Conservation (phyloP, 192 early-diverging fungal species). For the Entomortierella parvispora region DNA sequence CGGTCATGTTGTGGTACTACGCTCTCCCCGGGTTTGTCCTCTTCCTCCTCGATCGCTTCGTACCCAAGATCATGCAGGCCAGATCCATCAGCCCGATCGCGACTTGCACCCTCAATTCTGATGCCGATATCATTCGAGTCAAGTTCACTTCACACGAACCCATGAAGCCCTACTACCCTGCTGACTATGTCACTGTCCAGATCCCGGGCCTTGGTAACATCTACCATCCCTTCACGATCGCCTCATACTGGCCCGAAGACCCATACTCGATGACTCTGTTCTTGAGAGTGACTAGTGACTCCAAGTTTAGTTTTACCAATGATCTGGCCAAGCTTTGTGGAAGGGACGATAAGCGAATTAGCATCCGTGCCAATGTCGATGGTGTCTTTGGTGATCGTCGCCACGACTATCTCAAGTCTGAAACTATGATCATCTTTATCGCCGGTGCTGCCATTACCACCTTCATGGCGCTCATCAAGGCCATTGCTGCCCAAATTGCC, state of each 20-base stretch:
- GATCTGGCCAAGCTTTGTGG: constrained; percentile 30
- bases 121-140: constrained; percentile 44
- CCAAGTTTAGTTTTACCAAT: constrained; percentile 32
- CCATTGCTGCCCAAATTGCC: constrained; percentile 37
- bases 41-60: constrained; percentile 44
- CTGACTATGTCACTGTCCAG: constrained; percentile 41
- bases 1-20: constrained; percentile 50
- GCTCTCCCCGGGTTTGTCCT: constrained; percentile 44
- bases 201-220: constrained; percentile 37
- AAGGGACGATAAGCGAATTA: constrained; percentile 25
- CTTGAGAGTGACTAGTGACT: constrained; percentile 33
- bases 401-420: constrained; percentile 47
- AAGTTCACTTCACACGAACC: constrained; percentile 38
- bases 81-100: constrained; percentile 29
- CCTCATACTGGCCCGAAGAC: constrained; percentile 50
- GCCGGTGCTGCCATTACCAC: constrained; percentile 42
- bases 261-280: constrained; percentile 42
- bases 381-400: constrained; percentile 53
- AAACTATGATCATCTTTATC: constrained; percentile 38
- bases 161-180: constrained; percentile 51
- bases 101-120: constrained; percentile 31
- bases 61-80: constrained; percentile 48
- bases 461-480: constrained; percentile 39
- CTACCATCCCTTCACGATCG: constrained; percentile 44
- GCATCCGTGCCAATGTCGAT: constrained; percentile 32